A percentile compares a stretch with the other conserved stretches of the same genome.
These are phyloP conservation scores for Biscutella laevigata DNA, from an alignment of 441 rosid species.

Conservation along the genomic window DNA sequence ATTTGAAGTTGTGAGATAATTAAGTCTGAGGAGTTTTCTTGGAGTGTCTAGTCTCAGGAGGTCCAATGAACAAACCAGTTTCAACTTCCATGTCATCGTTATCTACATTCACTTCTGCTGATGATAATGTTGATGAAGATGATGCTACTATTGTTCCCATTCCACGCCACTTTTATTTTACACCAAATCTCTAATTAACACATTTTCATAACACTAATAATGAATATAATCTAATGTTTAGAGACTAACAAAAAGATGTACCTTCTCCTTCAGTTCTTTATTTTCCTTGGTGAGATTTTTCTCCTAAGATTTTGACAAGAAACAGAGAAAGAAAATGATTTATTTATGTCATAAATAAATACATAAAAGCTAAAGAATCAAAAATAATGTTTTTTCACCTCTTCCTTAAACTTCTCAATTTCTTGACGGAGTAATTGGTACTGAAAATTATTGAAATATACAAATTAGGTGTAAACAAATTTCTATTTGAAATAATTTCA, in stretches of 20 bases:
- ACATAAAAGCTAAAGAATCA: background rate
- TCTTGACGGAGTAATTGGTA: slow-evolving; percentile 39
- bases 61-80: slow-evolving; percentile 64
- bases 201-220: background rate
- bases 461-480: background rate
- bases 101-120: slow-evolving; percentile 14
- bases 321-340: background rate
- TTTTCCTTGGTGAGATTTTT: slow-evolving; percentile 20
- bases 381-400: slow-evolving; percentile 37
- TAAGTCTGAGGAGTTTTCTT: background rate
- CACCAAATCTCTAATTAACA: slow-evolving; percentile 4
- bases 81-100: slow-evolving; percentile 43
- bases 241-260: background rate
- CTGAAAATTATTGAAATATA: slow-evolving; percentile 30
- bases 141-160: slow-evolving; percentile 20
- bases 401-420: slow-evolving; percentile 51
- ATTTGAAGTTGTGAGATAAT: background rate
- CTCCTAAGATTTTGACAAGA: slow-evolving; percentile 13
- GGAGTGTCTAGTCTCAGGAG: slow-evolving; percentile 34
- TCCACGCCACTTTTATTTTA: slow-evolving; percentile 6
- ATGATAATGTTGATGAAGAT: slow-evolving; percentile 19
- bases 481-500: background rate
- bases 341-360: background rate
- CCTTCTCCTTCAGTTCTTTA: slow-evolving; percentile 26
- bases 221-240: background rate